Base-by-base conservation (phyloP, 768 basidiomycete species). In the Dacryopinax spathularia region DNA sequence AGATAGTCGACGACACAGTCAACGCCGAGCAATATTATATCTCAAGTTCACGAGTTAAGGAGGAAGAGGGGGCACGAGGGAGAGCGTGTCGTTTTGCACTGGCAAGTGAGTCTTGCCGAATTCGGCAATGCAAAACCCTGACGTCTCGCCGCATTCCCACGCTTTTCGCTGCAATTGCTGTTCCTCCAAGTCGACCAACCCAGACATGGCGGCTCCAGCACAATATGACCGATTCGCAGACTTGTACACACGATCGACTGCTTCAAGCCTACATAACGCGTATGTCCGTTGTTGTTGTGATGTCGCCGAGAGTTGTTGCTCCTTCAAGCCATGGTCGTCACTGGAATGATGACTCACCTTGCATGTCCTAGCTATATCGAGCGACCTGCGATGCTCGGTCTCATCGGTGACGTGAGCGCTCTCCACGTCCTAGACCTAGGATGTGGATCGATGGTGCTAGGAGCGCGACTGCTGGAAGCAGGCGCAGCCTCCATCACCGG, bases 401-500 rank as follows among this genome's bases (percentile, higher is more conserved):
- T 6, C 33, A 60, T 60, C 60, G 60, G 60, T 33, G 12, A 60
- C 6, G 33, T 36, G 33, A 36, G 9, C 9, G 60, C 13, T 10
- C 60, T 60, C 33, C 18, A 33, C 33, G 20, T 60, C 10, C 60
- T 60, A 29, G 60, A 60, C 29, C 60, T 60, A 16, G 60, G 60
- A 29, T 60, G 60, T 27, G 60, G 60, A 7, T 22, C 60, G 7
- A 60, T 60, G 31, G n/a, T 36, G 34, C 60, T 60, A 29, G 60
- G 60, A 9, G 33, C 60, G 10, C n/a, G 29, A 34, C 20, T 60
- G 5, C 60, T 60, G 18, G 33, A 33, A 33, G 33, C 31, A 33
- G 60, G 60, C 60, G 60, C 60, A 36, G 60, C 60, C 33, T 36
- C 33, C n/a, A 10, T 60, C 60, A 36, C 34, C 31, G 60, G 60